These are phyloP conservation scores for Epichloe uncinata DNA, from an alignment of 2,329 filamentous ascomycete species.

Conservation along the genomic window DNA sequence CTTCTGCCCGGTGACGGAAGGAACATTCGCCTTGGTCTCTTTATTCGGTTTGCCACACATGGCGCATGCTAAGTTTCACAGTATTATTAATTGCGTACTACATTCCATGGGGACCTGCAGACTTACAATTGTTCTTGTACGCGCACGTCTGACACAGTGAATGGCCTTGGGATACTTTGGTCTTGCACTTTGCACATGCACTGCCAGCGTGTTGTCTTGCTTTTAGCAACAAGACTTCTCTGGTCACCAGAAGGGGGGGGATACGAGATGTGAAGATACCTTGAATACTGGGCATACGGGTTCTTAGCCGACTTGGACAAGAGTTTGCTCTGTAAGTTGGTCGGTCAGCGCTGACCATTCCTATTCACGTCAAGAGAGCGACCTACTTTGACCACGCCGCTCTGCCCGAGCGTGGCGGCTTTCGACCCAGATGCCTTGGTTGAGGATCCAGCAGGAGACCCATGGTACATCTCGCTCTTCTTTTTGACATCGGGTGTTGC, in stretches of 20 bases:
- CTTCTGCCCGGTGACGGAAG: slow-evolving; percentile 46
- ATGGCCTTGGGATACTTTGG: slow-evolving; percentile 47
- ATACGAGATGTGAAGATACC: slow-evolving; percentile 4
- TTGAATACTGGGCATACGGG: slow-evolving; percentile 48
- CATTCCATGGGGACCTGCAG: too few species aligned
- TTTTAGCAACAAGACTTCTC: background rate
- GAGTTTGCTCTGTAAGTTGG: slow-evolving; percentile 40
- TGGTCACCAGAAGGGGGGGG: too few species aligned
- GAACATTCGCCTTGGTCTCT: slow-evolving; percentile 32
- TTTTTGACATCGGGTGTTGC: slow-evolving; percentile 53
- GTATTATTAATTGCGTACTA: slow-evolving; percentile 2
- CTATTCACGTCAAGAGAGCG: background rate
- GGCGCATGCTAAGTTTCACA: slow-evolving; percentile 36
- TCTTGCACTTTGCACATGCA: slow-evolving; percentile 47
- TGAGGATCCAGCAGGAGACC: slow-evolving; percentile 33
- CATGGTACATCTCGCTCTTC: slow-evolving; percentile 54
- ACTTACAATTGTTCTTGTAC: slow-evolving; percentile 45
- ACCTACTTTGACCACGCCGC: slow-evolving; percentile 45
- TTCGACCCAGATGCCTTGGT: slow-evolving; percentile 26
- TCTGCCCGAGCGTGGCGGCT: slow-evolving; percentile 42
- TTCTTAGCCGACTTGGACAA: slow-evolving; percentile 52
- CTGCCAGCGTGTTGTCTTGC: slow-evolving; percentile 17
- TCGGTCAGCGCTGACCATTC: background rate
- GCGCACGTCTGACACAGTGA: slow-evolving; percentile 50
- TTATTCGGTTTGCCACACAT: slow-evolving; percentile 50